phyloP scores from a whole-genome alignment of 495 filamentous ascomycete species.

The Hypoxylon rickii region DNA sequence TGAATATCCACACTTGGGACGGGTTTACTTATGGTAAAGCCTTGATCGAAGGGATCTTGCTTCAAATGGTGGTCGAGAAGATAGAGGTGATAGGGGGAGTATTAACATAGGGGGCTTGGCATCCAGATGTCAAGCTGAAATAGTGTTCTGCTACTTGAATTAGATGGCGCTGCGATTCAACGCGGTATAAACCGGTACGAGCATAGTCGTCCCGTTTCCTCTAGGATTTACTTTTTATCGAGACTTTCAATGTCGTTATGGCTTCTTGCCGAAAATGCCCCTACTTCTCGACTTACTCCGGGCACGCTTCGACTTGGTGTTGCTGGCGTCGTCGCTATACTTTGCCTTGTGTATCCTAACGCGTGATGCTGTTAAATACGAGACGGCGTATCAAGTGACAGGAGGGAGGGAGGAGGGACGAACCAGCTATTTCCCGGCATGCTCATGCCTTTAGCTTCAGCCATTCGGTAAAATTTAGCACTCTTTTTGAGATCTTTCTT shows the following conservation, averaged over 20 bases:
- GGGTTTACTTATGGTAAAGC: slow-evolving; percentile 4
- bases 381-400: neutral
- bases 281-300: slow-evolving; percentile 53
- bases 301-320: slow-evolving; percentile 41
- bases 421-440: slow-evolving; percentile 99
- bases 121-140: slow-evolving; percentile 17
- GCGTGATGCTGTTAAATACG: slow-evolving; percentile 5
- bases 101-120: no score
- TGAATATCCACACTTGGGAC: no score
- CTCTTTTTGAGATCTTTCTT: slow-evolving; percentile 97
- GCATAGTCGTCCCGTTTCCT: no score
- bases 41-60: slow-evolving; percentile 19
- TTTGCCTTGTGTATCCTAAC: slow-evolving; percentile 92
- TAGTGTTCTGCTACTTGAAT: slow-evolving; percentile 20
- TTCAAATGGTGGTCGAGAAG: slow-evolving; percentile 14
- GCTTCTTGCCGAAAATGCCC: slow-evolving; percentile 48
- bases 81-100: no score
- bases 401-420: slow-evolving; percentile 38
- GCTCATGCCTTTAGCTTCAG: slow-evolving; percentile 89
- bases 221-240: neutral
- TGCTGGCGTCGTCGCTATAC: slow-evolving; percentile 67
- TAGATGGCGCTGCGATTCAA: slow-evolving; percentile 21
- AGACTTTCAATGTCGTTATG: no score
- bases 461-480: slow-evolving; percentile 85
- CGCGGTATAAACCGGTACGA: slow-evolving; percentile 16